Percentiles rank a stretch among this genome's conserved stretches.
Evolutionary conservation across 163 green algal genomes (phyloP).

Genomic region (Scenedesmus sp.): DNA sequence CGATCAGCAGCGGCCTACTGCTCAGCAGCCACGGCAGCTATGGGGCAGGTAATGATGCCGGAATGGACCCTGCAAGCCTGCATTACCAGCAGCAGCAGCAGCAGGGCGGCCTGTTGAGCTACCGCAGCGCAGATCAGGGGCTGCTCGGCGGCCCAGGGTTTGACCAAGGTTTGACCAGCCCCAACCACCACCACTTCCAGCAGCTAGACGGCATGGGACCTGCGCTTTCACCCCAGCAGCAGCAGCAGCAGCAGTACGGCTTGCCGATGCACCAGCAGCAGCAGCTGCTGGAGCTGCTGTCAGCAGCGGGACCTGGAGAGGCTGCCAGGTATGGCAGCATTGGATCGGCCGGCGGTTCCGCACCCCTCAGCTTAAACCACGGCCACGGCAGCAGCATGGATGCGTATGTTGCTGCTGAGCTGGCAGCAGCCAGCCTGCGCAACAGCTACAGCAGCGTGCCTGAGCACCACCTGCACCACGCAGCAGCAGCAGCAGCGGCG

Average conservation of each 20-base stretch:
- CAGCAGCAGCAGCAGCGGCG: not conserved
- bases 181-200: constrained; percentile 20
- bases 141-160: not conserved
- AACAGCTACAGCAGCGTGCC: constrained; percentile 43
- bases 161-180: constrained; percentile 22
- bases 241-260: constrained; percentile 16
- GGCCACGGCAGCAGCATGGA: constrained; percentile 20
- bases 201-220: not conserved
- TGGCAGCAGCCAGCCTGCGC: not conserved
- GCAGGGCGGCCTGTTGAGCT: constrained; percentile 1
- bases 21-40: constrained; percentile 24
- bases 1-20: not conserved
- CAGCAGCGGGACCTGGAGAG: constrained; percentile 21
- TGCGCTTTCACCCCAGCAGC: not conserved
- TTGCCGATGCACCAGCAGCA: constrained; percentile 36
- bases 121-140: constrained; percentile 19
- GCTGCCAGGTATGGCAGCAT: not conserved
- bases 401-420: not conserved
- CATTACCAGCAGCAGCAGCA: not conserved
- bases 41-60: not conserved
- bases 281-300: constrained; percentile 49
- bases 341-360: constrained; percentile 24
- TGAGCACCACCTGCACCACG: constrained; percentile 7
- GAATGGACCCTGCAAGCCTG: not conserved
- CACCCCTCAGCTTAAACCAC: not conserved